A percentile compares a stretch with the other conserved stretches of the same genome.
phyloP scores from a whole-genome alignment of 345 rosid genomes.

The Pelargonium nanum region DNA sequence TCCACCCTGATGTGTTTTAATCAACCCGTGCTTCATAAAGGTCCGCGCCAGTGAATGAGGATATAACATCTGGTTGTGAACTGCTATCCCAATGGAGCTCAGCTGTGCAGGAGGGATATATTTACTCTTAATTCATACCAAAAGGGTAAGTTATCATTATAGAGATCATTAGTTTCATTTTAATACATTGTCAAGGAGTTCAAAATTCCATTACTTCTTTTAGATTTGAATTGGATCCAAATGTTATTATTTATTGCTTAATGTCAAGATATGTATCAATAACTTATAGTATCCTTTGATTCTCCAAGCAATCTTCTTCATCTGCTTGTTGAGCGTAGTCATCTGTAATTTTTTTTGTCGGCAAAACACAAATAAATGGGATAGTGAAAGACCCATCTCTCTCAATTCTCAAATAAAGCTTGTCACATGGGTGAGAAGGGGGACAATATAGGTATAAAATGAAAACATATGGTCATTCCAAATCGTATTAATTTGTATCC shows the following conservation, averaged over 20 bases:
- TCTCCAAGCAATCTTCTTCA: background rate
- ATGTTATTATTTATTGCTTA: background rate
- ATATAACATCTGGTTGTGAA: no score
- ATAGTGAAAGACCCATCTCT: no score
- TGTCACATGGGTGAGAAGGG: no score
- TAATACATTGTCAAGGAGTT: background rate
- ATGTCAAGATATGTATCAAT: background rate
- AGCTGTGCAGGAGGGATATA: background rate
- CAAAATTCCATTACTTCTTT: background rate
- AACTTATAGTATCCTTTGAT: background rate
- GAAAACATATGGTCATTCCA: no score
- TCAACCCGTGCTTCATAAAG: background rate
- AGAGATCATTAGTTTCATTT: background rate
- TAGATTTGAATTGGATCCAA: background rate
- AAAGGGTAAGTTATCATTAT: background rate
- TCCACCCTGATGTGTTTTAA: slow-evolving; percentile 75
- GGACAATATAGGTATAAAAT: no score
- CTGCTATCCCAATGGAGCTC: no score
- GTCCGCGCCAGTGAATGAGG: no score
- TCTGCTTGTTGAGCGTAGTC: no score
- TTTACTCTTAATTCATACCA: background rate
- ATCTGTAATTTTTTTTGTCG: no score
- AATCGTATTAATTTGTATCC: no score
- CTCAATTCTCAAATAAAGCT: no score
- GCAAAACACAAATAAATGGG: no score